phyloP scores from a whole-genome alignment of 1,139 yeast species.

The Taiozyma sp. region DNA sequence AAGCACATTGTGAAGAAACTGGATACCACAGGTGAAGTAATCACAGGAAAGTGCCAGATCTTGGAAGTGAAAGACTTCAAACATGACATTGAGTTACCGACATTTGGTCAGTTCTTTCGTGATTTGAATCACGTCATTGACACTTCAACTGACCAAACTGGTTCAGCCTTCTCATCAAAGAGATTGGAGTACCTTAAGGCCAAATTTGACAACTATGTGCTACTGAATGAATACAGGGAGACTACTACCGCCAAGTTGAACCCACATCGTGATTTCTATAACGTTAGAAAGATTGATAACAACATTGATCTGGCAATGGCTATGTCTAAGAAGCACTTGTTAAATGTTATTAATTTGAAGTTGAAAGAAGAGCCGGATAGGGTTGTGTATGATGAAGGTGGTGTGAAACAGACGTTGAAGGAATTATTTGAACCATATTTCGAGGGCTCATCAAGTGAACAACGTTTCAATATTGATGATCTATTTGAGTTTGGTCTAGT shows the following conservation, averaged over 20 bases:
- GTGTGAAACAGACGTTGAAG: conserved; percentile 10
- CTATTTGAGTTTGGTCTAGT: conserved; percentile 24
- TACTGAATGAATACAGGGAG: conserved; percentile 22
- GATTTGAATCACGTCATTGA: conserved; percentile 17
- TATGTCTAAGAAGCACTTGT: conserved; percentile 21
- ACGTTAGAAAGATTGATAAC: conserved; percentile 22
- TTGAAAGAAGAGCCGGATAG: conserved; percentile 20
- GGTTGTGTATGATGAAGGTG: conserved; percentile 19
- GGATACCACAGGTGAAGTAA: background rate
- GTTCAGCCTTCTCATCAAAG: conserved; percentile 9
- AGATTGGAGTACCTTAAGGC: conserved; percentile 17
- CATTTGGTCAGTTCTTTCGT: conserved; percentile 15
- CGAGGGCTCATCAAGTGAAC: conserved; percentile 2
- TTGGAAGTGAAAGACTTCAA: conserved; percentile 9
- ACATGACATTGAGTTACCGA: conserved; percentile 5
- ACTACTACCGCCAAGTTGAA: conserved; percentile 18
- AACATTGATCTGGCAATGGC: conserved; percentile 20
- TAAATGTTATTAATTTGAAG: conserved; percentile 19
- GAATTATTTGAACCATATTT: conserved; percentile 21
- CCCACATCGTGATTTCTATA: conserved; percentile 24
- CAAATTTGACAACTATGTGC: conserved; percentile 18
- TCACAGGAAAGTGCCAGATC: background rate
- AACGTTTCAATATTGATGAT: conserved; percentile 23
- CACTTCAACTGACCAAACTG: conserved; percentile 8
- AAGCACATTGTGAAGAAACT: background rate